Percentiles rank a stretch among this genome's conserved stretches.
phyloP scores from a whole-genome alignment of 2,329 filamentous ascomycete genomes.

The Fusarium equiseti region DNA sequence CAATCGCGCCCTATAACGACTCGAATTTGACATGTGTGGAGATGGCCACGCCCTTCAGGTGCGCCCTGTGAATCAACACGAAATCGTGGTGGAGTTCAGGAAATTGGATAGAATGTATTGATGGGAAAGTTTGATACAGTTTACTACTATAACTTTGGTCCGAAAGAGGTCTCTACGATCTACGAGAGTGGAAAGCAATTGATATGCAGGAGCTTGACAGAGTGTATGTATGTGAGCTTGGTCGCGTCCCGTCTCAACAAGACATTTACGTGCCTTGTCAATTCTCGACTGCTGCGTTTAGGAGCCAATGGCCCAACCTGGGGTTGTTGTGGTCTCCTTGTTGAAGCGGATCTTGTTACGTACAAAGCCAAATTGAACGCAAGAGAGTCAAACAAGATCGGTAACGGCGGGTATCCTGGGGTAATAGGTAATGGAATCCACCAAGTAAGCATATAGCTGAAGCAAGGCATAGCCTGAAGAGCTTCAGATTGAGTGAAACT shows the following conservation, averaged over 20 bases:
- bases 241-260: neutral
- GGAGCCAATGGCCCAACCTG: neutral
- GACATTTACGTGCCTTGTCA: neutral
- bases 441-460: neutral
- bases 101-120: slow-evolving; percentile 9
- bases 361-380: slow-evolving; percentile 28
- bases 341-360: slow-evolving; percentile 26
- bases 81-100: slow-evolving; percentile 26
- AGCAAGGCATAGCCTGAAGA: neutral
- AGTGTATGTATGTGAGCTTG: neutral
- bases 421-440: slow-evolving; percentile 14
- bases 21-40: slow-evolving; percentile 24
- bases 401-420: slow-evolving; percentile 8
- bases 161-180: neutral
- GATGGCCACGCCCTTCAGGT: slow-evolving; percentile 6
- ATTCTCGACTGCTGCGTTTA: neutral
- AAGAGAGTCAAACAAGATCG: neutral
- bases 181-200: neutral
- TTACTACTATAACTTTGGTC: neutral
- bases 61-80: slow-evolving; percentile 27
- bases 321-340: slow-evolving; percentile 1
- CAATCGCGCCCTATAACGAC: slow-evolving; percentile 26
- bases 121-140: neutral
- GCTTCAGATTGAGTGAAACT: neutral
- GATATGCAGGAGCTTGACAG: neutral